These are phyloP conservation scores for Limonomyces culmigenus DNA, from an alignment of 1,284 basidiomycete genomes.

Conservation along the genomic window DNA sequence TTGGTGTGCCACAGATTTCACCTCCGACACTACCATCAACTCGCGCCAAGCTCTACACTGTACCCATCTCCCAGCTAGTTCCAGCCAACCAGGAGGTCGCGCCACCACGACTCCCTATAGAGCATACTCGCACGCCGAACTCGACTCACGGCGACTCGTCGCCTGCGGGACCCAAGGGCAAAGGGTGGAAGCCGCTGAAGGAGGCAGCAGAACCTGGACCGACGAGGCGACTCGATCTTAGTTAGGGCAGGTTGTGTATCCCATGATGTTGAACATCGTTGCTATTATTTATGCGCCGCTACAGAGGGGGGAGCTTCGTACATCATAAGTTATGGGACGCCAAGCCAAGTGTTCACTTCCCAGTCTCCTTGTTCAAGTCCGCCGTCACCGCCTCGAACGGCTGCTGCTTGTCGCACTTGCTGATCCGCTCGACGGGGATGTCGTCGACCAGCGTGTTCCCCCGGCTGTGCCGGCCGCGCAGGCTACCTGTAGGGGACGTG, in stretches of 20 bases:
- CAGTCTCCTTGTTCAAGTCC: constrained; percentile 41
- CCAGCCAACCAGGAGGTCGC: neutral
- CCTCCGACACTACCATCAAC: constrained; percentile 21
- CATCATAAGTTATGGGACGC: too few species aligned
- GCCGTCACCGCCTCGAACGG: constrained; percentile 14
- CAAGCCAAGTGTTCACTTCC: too few species aligned
- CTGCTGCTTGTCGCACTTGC: constrained; percentile 29
- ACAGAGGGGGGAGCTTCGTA: too few species aligned
- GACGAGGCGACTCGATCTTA: too few species aligned
- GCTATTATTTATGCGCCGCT: too few species aligned
- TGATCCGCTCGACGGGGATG: constrained; percentile 18
- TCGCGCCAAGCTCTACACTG: constrained; percentile 12
- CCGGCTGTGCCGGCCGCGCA: constrained; percentile 3
- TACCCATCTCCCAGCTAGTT: constrained; percentile 10
- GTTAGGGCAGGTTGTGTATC: too few species aligned
- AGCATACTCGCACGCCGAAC: neutral
- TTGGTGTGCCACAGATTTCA: constrained; percentile 19
- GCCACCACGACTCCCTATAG: neutral
- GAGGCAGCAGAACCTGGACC: too few species aligned
- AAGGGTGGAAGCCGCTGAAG: too few species aligned
- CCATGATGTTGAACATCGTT: too few species aligned
- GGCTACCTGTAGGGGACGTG: constrained; percentile 1
- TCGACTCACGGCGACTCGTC: neutral
- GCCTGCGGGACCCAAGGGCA: too few species aligned
- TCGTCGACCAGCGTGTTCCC: constrained; percentile 5